Percentiles rank a stretch among this genome's conserved stretches.
Evolutionary conservation across 2,329 filamentous ascomycete species (phyloP).

Genomic region (Fusarium pseudocircinatum): DNA sequence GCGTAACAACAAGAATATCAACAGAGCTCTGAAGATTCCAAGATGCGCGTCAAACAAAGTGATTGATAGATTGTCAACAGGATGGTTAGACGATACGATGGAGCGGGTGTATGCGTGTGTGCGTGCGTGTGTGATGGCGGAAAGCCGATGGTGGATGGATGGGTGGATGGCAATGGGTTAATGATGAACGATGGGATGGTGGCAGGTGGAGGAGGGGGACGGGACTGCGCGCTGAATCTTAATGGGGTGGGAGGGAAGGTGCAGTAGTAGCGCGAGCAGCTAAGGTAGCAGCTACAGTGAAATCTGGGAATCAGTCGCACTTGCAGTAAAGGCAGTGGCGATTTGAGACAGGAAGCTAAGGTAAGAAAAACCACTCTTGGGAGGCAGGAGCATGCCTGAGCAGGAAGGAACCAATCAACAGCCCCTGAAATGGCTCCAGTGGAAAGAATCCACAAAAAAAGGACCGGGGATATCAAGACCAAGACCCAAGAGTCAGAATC

Average conservation of each 20-base stretch:
- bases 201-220: slow-evolving; percentile 40
- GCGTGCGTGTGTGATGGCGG: slow-evolving; percentile 39
- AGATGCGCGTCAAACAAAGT: slow-evolving; percentile 14
- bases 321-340: slow-evolving; percentile 33
- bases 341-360: slow-evolving; percentile 33
- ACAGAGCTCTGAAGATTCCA: slow-evolving; percentile 22
- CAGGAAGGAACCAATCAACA: slow-evolving; percentile 26
- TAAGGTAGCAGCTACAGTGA: slow-evolving; percentile 17
- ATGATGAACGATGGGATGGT: slow-evolving; percentile 31
- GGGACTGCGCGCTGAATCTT: slow-evolving; percentile 37
- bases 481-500: slow-evolving; percentile 11
- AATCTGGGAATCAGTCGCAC: slow-evolving; percentile 28
- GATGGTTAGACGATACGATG: slow-evolving; percentile 40
- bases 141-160: slow-evolving; percentile 42
- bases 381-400: slow-evolving; percentile 21
- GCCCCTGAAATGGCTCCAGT: slow-evolving; percentile 19
- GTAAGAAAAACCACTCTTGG: slow-evolving; percentile 23
- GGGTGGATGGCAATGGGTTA: slow-evolving; percentile 33
- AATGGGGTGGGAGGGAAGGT: slow-evolving; percentile 40
- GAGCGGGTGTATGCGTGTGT: slow-evolving; percentile 37
- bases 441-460: slow-evolving; percentile 21
- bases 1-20: slow-evolving; percentile 30
- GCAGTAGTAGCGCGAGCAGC: slow-evolving; percentile 34
- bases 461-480: slow-evolving; percentile 24
- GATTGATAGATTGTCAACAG: slow-evolving; percentile 13